Evolutionary conservation across 352 stramenopile genomes (phyloP).

Genomic region (Phytophthora cactorum): DNA sequence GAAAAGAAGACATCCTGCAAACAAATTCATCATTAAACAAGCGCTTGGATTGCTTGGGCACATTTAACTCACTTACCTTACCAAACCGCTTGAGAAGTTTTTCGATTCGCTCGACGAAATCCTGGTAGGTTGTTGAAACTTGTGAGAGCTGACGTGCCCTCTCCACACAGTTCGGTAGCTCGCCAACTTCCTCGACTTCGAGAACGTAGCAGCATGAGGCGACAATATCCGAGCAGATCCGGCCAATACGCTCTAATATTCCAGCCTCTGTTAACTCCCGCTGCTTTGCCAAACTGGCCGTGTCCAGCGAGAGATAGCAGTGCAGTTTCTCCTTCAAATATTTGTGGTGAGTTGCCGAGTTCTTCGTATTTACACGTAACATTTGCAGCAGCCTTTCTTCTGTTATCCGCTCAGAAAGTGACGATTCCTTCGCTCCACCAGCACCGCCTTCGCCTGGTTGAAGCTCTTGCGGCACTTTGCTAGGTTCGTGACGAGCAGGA

Average conservation of each 20-base stretch:
- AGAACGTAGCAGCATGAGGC: constrained; percentile 39
- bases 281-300: constrained; percentile 6
- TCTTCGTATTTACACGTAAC: constrained; percentile 29
- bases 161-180: constrained; percentile 36
- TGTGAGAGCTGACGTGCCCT: constrained; percentile 34
- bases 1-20: constrained; percentile 29
- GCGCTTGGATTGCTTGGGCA: background rate
- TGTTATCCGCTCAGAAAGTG: constrained; percentile 33
- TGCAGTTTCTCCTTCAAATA: constrained; percentile 38
- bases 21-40: background rate
- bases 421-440: constrained; percentile 1
- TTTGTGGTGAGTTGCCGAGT: constrained; percentile 15
- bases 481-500: background rate
- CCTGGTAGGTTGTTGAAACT: constrained; percentile 41
- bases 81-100: constrained; percentile 34
- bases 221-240: constrained; percentile 42
- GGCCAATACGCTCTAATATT: constrained; percentile 30
- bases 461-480: background rate
- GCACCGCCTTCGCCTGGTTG: background rate
- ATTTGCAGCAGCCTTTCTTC: constrained; percentile 37
- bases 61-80: constrained; percentile 1
- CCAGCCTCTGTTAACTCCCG: constrained; percentile 1
- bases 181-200: constrained; percentile 31
- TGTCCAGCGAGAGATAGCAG: constrained; percentile 34
- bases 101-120: constrained; percentile 44